Conservation (phyloP, 2,329 filamentous ascomycete genomes). For the Aspergillus ochraceus region DNA sequence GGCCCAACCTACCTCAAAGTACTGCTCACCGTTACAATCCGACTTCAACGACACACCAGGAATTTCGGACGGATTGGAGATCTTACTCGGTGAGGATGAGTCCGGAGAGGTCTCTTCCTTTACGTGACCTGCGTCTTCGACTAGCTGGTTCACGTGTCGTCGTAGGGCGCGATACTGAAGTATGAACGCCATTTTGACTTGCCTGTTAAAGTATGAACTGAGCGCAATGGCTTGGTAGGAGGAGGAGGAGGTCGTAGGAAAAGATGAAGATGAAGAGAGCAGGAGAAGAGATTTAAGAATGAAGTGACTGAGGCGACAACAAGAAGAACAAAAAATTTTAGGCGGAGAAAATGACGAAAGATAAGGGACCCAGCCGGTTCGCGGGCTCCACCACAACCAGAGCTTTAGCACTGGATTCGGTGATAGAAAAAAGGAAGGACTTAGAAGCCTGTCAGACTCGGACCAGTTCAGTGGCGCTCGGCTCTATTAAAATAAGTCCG, state of each 20-base stretch:
- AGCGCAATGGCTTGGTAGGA: background rate
- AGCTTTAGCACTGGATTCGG: too few relatives aligned
- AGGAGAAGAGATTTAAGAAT: background rate
- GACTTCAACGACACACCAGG: conserved; percentile 3
- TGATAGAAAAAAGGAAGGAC: too few relatives aligned
- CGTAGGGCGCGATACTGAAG: background rate
- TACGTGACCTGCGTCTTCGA: background rate
- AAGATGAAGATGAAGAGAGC: background rate
- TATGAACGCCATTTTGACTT: background rate
- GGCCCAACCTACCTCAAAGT: conserved; percentile 36
- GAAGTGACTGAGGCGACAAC: background rate
- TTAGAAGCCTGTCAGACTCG: too few relatives aligned
- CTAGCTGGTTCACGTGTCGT: background rate
- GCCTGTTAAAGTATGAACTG: background rate
- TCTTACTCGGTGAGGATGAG: background rate
- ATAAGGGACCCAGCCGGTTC: background rate
- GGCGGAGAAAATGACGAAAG: background rate
- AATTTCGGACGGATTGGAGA: background rate
- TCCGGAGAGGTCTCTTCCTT: background rate
- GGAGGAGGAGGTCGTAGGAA: background rate
- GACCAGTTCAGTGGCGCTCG: too few relatives aligned
- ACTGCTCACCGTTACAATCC: conserved; percentile 6
- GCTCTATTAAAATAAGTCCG: background rate
- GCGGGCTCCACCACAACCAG: too few relatives aligned
- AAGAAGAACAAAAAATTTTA: background rate